Base-by-base conservation (phyloP, 305 asterid genomes). In the Solanum hybrid region DNA sequence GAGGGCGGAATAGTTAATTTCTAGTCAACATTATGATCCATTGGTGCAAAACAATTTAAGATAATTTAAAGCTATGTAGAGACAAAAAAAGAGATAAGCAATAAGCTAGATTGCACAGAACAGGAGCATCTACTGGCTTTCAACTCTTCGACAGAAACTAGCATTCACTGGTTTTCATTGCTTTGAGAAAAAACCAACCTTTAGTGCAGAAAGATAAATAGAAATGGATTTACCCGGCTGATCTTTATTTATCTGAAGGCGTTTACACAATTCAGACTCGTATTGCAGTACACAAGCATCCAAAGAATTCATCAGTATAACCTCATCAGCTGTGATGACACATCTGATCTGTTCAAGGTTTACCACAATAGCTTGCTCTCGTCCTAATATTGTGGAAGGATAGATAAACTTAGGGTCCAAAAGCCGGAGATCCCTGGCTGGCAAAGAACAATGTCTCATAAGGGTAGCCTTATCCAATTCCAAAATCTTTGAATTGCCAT, bases 381-480 rank as follows among this genome's bases (percentile, higher is more conserved):
- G 98, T n/a, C 99, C 99, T 90, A 98, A 92, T 91, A 98, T 98
- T n/a, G 99, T 92, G 82, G 97, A 98, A 35, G 99, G 99, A 89
- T 96, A 93, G 89, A 98, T 97, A 91, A 98, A 96, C 88, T 96
- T 88, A 73, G 99, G 99, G 92, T 98, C 99, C 96, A 98, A 91
- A 92, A 98, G 99, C 90, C 99, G 96, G 86, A 98, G 98, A 93
- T 98, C 99, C 93, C 99, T 93, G 24, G 99, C 95, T 88, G 99
- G 99, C 93, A 98, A 93, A 51, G 98, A 95, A 89, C 98, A 98
- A 91, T 95, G 98, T 84, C 95, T 95, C 99, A 98, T 98, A 85
- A 97, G 78, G 8, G 98, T 95, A 89, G 92, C 93, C 90, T 97
- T 98, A 89, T 98, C 99, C 92, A 97, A 91, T 91, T 98, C 99